These are phyloP conservation scores for Candida methanosorbosa DNA, from an alignment of 805 yeast genomes.

Conservation along the genomic window DNA sequence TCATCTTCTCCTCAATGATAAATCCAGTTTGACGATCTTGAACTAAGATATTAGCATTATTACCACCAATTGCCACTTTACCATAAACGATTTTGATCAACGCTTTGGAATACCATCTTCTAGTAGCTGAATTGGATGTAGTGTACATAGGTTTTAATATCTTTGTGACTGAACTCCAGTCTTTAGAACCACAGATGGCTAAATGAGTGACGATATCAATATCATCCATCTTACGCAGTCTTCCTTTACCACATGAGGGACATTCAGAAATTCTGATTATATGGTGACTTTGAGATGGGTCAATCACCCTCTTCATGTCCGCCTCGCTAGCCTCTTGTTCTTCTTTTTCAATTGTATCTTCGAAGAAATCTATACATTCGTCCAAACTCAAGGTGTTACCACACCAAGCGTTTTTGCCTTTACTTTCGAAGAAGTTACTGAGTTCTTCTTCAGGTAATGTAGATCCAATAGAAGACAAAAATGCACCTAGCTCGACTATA, in stretches of 20 bases:
- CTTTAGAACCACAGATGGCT: conserved; percentile 76
- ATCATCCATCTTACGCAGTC: conserved; percentile 44
- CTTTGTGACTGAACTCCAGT: conserved; percentile 62
- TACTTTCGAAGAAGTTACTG: conserved; percentile 38
- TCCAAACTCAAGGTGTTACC: conserved; percentile 39
- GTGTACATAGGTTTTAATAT: conserved; percentile 61
- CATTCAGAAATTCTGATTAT: conserved; percentile 61
- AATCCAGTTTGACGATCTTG: conserved; percentile 88
- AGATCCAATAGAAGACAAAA: conserved; percentile 60
- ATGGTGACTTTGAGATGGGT: conserved; percentile 21
- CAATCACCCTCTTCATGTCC: neutral
- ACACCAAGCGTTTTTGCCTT: conserved; percentile 40
- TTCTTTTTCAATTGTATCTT: conserved; percentile 25
- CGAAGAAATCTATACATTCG: conserved; percentile 40
- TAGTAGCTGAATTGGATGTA: conserved; percentile 72
- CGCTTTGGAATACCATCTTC: conserved; percentile 81
- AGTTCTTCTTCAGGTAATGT: conserved; percentile 47
- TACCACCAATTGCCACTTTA: conserved; percentile 73
- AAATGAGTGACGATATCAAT: conserved; percentile 77
- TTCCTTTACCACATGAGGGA: conserved; percentile 66
- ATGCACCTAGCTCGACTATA: conserved; percentile 51
- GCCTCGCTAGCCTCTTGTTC: conserved; percentile 3
- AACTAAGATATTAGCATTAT: conserved; percentile 89
- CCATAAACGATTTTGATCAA: conserved; percentile 85
- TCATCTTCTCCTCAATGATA: conserved; percentile 89